phyloP scores from a whole-genome alignment of 805 yeast species.

The Wickerhamomyces mucosus region DNA sequence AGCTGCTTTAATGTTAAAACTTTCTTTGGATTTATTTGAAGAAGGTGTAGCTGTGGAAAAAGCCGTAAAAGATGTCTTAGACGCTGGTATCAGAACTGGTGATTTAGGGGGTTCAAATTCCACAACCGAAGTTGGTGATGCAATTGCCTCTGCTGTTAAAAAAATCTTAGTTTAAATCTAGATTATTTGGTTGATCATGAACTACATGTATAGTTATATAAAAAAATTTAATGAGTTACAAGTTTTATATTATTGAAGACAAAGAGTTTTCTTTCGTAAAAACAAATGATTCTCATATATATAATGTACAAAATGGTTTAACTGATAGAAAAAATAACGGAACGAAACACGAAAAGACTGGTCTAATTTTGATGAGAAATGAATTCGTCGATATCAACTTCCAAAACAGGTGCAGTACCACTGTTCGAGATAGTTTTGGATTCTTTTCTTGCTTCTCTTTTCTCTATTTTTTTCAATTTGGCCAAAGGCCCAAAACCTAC shows the following conservation, averaged over 20 bases:
- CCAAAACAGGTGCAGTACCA: slow-evolving; percentile 55
- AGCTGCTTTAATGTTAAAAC: slow-evolving; percentile 94
- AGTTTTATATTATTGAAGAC: no score
- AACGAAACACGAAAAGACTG: no score
- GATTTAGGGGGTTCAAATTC: slow-evolving; percentile 81
- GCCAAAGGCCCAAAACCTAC: slow-evolving; percentile 69
- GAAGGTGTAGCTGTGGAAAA: slow-evolving; percentile 85
- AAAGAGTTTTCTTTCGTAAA: no score
- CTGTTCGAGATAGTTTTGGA: slow-evolving; percentile 42
- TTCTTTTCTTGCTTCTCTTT: slow-evolving; percentile 38
- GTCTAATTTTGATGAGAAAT: slow-evolving; percentile 58
- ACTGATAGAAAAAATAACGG: not conserved
- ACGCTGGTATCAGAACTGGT: slow-evolving; percentile 79
- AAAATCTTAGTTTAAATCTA: slow-evolving; percentile 32
- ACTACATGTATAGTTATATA: not conserved
- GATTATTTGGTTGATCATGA: no score
- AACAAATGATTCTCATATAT: slow-evolving; percentile 1
- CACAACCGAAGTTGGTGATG: slow-evolving; percentile 91
- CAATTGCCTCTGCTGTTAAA: slow-evolving; percentile 67
- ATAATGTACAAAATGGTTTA: not conserved
- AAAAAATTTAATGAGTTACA: not conserved
- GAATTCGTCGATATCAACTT: slow-evolving; percentile 64
- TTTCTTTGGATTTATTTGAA: slow-evolving; percentile 71
- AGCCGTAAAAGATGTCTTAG: slow-evolving; percentile 80
- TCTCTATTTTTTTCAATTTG: slow-evolving; percentile 54